Evolutionary conservation across 768 basidiomycete genomes (phyloP).

Genomic region (Tulasnella sp.): DNA sequence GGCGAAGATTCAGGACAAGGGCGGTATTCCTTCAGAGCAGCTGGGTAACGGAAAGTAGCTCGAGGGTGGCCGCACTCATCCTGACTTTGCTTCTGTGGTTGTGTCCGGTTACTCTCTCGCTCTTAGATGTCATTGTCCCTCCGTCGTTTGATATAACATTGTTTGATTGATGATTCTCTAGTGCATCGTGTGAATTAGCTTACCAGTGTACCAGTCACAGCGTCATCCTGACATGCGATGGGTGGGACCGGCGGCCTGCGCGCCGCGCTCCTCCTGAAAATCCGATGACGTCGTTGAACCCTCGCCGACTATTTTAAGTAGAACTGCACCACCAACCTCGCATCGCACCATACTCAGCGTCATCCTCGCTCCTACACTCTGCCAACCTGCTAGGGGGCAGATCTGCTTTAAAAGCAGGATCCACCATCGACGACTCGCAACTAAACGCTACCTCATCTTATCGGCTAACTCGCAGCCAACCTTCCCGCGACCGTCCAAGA

Average conservation of each 20-base stretch:
- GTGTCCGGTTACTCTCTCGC: background rate
- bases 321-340: constrained; percentile 1
- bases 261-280: background rate
- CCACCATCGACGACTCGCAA: background rate
- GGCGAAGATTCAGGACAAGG: constrained; percentile 36
- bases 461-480: background rate
- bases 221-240: background rate
- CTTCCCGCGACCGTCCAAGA: background rate
- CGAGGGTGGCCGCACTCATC: constrained; percentile 43
- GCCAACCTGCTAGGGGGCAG: background rate
- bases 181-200: background rate
- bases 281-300: background rate
- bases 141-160: background rate
- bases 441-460: background rate
- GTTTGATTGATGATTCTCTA: background rate
- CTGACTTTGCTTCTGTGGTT: constrained; percentile 25
- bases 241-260: background rate
- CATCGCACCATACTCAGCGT: background rate
- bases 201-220: too few relatives aligned
- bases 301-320: background rate
- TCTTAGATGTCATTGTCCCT: background rate
- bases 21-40: constrained; percentile 41
- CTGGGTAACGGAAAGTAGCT: constrained; percentile 51
- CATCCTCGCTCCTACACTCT: background rate
- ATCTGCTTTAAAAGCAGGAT: background rate